phyloP scores from a whole-genome alignment of 2,329 filamentous ascomycete genomes.

The Neonectria neomacrospora region DNA sequence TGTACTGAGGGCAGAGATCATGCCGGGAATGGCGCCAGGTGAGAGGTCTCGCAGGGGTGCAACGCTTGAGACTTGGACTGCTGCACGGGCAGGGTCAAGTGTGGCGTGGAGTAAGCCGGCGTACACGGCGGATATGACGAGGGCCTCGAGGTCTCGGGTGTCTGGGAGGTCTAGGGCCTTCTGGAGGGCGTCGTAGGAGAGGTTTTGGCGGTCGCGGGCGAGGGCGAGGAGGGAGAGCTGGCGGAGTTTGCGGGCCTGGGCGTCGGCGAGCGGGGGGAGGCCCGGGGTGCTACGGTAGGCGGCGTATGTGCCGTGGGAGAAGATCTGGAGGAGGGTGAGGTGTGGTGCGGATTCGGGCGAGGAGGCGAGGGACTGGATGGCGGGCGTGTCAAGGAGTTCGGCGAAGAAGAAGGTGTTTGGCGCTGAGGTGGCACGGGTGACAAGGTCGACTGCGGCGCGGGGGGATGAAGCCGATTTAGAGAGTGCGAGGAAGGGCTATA shows the following conservation, averaged over 20 bases:
- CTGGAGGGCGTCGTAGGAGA: constrained; percentile 79
- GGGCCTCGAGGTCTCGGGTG: constrained; percentile 79
- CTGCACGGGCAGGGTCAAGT: constrained; percentile 80
- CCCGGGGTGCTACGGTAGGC: constrained; percentile 67
- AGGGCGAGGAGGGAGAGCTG: constrained; percentile 90
- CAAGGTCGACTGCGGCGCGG: constrained; percentile 84
- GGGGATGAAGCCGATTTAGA: constrained; percentile 87
- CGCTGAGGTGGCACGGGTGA: constrained; percentile 88
- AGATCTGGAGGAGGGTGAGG: constrained; percentile 83
- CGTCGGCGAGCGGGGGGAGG: constrained; percentile 77
- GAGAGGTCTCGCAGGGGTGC: constrained; percentile 87
- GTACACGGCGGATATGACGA: constrained; percentile 90
- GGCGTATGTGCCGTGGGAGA: constrained; percentile 90
- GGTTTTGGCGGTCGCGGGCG: constrained; percentile 71
- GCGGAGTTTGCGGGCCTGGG: constrained; percentile 85
- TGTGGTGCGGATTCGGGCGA: constrained; percentile 69
- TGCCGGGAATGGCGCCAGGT: constrained; percentile 74
- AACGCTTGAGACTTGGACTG: constrained; percentile 82
- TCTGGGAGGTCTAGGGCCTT: constrained; percentile 73
- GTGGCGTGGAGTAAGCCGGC: constrained; percentile 83
- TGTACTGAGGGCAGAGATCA: constrained; percentile 74
- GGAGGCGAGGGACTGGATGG: constrained; percentile 78
- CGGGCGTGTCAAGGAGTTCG: constrained; percentile 85
- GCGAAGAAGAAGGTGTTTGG: constrained; percentile 92
- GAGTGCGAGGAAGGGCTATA: constrained; percentile 88